Conservation (phyloP, 139 green algal species). For the Pleodorina starrii region DNA sequence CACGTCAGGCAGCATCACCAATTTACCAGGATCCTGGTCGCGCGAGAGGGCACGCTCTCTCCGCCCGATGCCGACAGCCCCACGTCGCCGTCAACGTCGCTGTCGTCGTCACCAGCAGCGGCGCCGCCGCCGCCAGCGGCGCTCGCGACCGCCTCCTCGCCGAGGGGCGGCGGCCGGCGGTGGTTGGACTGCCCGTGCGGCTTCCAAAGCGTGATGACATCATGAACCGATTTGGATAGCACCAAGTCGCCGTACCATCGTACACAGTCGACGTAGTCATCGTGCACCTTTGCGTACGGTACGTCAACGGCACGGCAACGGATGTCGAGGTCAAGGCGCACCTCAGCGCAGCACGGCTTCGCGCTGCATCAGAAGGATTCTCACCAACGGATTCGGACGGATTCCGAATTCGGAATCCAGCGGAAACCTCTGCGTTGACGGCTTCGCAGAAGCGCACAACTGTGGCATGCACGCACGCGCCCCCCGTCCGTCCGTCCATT, state of each 20-base stretch:
- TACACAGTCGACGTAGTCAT: slow-evolving; percentile 90
- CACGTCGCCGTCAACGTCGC: slow-evolving; percentile 5
- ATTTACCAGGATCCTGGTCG: slow-evolving; percentile 15
- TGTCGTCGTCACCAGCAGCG: neutral
- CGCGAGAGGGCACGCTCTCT: neutral
- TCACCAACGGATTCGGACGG: too few relatives aligned
- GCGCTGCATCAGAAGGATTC: too few relatives aligned
- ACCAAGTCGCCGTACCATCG: slow-evolving; percentile 84
- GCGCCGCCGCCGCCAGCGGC: neutral
- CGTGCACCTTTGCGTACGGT: slow-evolving; percentile 78
- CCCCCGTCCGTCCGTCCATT: too few relatives aligned
- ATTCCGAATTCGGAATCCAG: too few relatives aligned
- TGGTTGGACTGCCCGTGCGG: slow-evolving; percentile 12
- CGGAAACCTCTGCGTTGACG: too few relatives aligned
- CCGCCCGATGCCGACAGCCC: neutral
- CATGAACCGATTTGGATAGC: slow-evolving; percentile 24
- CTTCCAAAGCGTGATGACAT: slow-evolving; percentile 40
- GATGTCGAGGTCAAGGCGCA: too few relatives aligned
- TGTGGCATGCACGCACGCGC: too few relatives aligned
- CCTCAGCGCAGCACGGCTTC: too few relatives aligned
- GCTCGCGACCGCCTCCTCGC: neutral
- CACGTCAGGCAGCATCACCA: too few relatives aligned
- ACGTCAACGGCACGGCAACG: too few relatives aligned
- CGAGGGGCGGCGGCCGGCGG: neutral
- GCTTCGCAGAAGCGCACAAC: too few relatives aligned